Conservation (phyloP, 2,329 filamentous ascomycete genomes). For the Cordyceps cicadae region DNA sequence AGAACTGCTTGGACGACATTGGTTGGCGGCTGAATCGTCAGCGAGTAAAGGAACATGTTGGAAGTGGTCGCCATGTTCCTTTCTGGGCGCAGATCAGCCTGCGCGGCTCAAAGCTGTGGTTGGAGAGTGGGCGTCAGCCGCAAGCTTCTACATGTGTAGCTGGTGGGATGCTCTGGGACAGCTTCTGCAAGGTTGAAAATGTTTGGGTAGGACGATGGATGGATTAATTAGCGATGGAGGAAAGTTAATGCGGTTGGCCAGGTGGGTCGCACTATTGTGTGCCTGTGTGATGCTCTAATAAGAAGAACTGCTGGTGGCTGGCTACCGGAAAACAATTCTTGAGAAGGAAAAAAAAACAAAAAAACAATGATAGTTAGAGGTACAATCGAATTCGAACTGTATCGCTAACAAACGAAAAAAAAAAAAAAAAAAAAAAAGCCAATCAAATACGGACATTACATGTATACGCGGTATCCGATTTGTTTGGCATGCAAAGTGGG, state of each 20-base stretch:
- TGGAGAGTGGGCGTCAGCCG: constrained; percentile 9
- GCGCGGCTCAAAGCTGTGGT: constrained; percentile 8
- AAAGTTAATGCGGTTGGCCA: constrained; percentile 12
- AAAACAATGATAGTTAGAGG: too few relatives aligned
- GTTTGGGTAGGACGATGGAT: neutral
- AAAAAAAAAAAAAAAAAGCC: too few relatives aligned
- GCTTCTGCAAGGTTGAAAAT: constrained; percentile 11
- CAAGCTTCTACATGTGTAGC: constrained; percentile 12
- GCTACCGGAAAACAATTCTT: neutral
- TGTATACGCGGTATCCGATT: neutral
- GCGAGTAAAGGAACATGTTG: constrained; percentile 96
- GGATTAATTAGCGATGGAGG: constrained; percentile 1
- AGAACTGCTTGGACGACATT: constrained; percentile 84
- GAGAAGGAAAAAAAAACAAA: neutral
- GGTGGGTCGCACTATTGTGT: constrained; percentile 1
- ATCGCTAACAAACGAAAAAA: too few relatives aligned
- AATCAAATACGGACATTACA: neutral
- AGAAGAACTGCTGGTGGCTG: neutral
- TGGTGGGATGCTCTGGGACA: constrained; percentile 4
- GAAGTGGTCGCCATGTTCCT: constrained; percentile 88
- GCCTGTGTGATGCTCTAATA: neutral
- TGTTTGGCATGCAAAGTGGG: neutral
- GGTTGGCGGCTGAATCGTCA: constrained; percentile 89
- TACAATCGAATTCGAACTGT: too few relatives aligned
- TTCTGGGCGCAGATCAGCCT: constrained; percentile 25